Evolutionary conservation across 2,329 filamentous ascomycete genomes (phyloP), one percentile per base, ranked within the genome.

Genomic region (Chlorencoelia australis): DNA sequence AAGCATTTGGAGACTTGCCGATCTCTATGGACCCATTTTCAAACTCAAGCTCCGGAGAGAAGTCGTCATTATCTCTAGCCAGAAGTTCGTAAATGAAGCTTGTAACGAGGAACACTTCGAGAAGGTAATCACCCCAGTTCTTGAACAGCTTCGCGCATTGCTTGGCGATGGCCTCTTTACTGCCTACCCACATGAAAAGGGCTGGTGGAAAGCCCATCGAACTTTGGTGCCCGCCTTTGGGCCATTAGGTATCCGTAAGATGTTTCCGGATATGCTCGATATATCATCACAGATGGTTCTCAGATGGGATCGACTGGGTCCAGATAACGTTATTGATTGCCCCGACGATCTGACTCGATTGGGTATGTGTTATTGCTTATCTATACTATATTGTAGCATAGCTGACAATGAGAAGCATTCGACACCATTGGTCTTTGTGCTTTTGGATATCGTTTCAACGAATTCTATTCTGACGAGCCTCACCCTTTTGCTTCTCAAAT

Each of bases 381-480:
- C 52, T 81, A 79, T 0, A 39, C 46, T 36, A 33, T 77, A 1
- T 66, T 87, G 18, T 55, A 37, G 36, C 21, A 41, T 18, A 8
- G 29, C 20, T 31, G 13, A 31, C n/a, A 14, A 7, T 4, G 7
- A 9, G 30, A 27, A 31, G 22, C 22, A 6, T 25, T 25, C 22
- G 22, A 25, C 22, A 25, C 22, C 13, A 25, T 25, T 25, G 22
- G 22, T 25, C 13, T 25, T 75, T 21, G 84, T 84, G 80, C 66
- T 64, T 72, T 85, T 59, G 75, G 80, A 41, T 83, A 79, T 7
- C 75, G 82, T n/a, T 86, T 86, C 65, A 86, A 87, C 59, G 79
- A 72, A 1, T 85, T 79, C 58, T 87, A 86, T 52, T 66, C 67
- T 18, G 71, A 82, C 10, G 65, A 75, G 7, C 61, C 80, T 54